Evolutionary conservation across 805 yeast species (phyloP).

Genomic region (Komagataella ulmi): DNA sequence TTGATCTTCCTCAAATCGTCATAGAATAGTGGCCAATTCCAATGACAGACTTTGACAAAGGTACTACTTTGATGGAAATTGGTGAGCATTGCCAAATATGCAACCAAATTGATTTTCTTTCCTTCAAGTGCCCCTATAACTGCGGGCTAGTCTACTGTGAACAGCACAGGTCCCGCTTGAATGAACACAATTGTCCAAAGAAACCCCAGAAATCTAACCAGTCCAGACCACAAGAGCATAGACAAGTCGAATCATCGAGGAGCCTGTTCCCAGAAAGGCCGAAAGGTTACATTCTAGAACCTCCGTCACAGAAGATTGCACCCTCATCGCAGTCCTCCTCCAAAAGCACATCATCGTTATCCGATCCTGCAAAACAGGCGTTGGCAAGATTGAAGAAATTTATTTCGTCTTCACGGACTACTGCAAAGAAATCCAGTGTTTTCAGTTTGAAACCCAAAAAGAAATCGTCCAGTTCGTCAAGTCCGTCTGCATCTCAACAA

Average conservation of each 20-base stretch:
- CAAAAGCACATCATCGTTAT: slow-evolving; percentile 3
- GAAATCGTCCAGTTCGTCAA: neutral
- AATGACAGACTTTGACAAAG: slow-evolving; percentile 5
- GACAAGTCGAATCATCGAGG: slow-evolving; percentile 18
- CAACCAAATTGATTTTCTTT: slow-evolving; percentile 41
- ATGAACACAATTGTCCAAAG: slow-evolving; percentile 16
- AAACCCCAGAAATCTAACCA: slow-evolving; percentile 3
- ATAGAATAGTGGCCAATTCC: neutral
- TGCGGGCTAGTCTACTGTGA: slow-evolving; percentile 34
- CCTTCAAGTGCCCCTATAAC: slow-evolving; percentile 34
- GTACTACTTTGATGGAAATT: slow-evolving; percentile 30
- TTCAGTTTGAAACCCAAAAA: neutral
- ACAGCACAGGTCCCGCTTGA: slow-evolving; percentile 28
- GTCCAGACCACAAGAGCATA: slow-evolving; percentile 12
- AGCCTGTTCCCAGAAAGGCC: slow-evolving; percentile 39
- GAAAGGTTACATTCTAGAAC: slow-evolving; percentile 5
- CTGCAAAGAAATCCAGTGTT: slow-evolving; percentile 1
- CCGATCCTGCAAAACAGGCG: slow-evolving; percentile 8
- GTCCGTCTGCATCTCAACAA: slow-evolving; percentile 8
- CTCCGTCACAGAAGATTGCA: slow-evolving; percentile 12
- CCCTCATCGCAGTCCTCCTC: slow-evolving; percentile 17
- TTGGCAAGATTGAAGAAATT: slow-evolving; percentile 10
- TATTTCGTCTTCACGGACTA: slow-evolving; percentile 5
- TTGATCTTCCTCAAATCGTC: neutral
- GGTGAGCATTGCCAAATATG: slow-evolving; percentile 47